Evolutionary conservation across 192 early-diverging fungal genomes (phyloP), one percentile per base, ranked within the genome.

Genomic region (Linderina pennispora): DNA sequence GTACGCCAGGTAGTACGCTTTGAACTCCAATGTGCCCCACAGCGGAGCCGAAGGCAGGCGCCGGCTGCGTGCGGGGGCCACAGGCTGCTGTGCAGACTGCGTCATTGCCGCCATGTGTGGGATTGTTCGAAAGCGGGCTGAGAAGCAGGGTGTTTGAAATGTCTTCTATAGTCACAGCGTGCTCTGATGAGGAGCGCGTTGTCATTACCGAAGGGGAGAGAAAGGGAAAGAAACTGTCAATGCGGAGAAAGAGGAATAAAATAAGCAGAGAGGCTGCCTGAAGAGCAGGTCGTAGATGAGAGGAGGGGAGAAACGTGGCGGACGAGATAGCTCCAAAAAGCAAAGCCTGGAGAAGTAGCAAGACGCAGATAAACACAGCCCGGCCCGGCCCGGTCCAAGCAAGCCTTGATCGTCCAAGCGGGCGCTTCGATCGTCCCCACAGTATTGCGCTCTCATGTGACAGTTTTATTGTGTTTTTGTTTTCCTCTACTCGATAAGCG

Each of bases 1-100:
- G 38, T 88, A 81, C 17, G 73, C 38, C 23, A 81, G 28, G 49
- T 87, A 89, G 58, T 91, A 88, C 18, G 79, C 24, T 55, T 84
- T 83, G 67, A 92, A 90, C 62, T 91, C 89, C 20, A 48, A 28
- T 3, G 83, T 87, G 13, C 72, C 53, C 68, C 82, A 75, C 6
- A 77, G 68, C 13, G 85, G 78, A 6, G 77, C 66, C 21, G 62
- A 53, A 1, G 79, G 75, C 21, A 31, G 53, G 79, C 94, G 92
- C 91, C 92, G 79, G 89, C 88, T 38, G 87, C 93, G 62, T 15
- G 49, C 55, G 9, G 60, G 50, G 23, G 28, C 11, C n/a, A n/a
- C n/a, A n/a, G n/a, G n/a, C n/a, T n/a, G n/a, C 33, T 36, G 32
- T 13, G 28, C 34, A 0, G n/a, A 16, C 11, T 16, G 37, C 37